A percentile compares a stretch with the other conserved stretches of the same genome.
Evolutionary conservation across 23 red algal species (phyloP).

Genomic region (Gracilariopsis chorda): DNA sequence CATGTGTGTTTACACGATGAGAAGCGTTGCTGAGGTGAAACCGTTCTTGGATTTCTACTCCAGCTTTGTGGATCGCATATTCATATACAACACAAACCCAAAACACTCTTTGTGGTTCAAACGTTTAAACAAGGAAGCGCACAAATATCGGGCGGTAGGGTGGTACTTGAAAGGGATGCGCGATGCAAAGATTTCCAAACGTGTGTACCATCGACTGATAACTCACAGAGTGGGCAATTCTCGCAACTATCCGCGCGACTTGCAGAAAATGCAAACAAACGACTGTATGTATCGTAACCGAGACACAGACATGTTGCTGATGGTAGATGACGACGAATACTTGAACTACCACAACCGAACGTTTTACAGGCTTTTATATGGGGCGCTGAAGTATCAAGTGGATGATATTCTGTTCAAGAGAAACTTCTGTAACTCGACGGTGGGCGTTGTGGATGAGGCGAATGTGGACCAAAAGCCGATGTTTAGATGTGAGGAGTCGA

Average conservation of each 20-base stretch:
- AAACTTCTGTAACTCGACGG: constrained; percentile 1
- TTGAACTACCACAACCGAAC: background rate
- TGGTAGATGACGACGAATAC: background rate
- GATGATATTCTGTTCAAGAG: constrained; percentile 18
- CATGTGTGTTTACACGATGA: background rate
- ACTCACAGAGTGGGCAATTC: background rate
- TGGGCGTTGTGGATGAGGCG: background rate
- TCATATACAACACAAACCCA: background rate
- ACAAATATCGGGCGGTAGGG: background rate
- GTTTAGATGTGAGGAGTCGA: background rate
- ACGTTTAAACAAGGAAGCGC: too few relatives aligned
- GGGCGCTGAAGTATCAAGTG: background rate
- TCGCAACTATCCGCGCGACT: background rate
- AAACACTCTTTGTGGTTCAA: too few relatives aligned
- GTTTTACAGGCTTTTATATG: background rate
- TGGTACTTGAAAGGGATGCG: background rate
- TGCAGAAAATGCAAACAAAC: background rate
- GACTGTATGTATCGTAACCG: background rate
- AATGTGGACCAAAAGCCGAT: background rate
- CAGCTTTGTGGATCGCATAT: background rate
- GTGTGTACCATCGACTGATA: background rate
- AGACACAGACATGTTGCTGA: background rate
- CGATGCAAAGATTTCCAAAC: background rate
- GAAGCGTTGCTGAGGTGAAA: background rate
- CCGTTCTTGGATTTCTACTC: background rate